Evolutionary conservation across 768 basidiomycete genomes (phyloP), one percentile per base, ranked within the genome.

Genomic region (Leucocoprinus leucothites): DNA sequence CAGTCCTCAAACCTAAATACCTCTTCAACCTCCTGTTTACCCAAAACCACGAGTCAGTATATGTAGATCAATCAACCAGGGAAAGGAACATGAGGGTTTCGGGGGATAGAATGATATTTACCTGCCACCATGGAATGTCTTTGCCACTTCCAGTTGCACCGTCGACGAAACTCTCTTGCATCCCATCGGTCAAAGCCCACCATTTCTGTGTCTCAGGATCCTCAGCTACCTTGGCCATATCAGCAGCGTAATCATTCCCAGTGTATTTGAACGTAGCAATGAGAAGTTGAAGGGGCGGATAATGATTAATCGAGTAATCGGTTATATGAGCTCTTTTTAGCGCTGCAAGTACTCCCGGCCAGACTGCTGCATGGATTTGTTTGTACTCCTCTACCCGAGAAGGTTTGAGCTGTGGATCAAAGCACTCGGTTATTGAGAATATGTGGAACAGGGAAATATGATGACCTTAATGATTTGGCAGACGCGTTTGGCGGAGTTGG

Each of bases 191-290:
- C 42, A 89, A 65, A 60, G 74, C 70, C 89, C 90, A 91, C 89
- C 89, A 91, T 56, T 78, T 66, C 65, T 77, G 78, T n/a, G 88
- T 91, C 63, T 85, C 82, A 14, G 80, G 74, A 64, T 89, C 86
- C 16, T 81, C 79, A 2, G 76, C 84, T 25, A 89, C 76, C 19
- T 64, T 73, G 34, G 70, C 74, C 87, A 91, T 90, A 61, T 91
- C 89, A 13, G 58, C 71, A 40, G 78, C 81, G 36, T 80, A 89
- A 60, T 91, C 80, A 2, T 70, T 56, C 0, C 89, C 90, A 0
- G 74, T 81, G 62, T 91, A 91, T 62, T 87, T 87, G 77, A 91
- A 87, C 43, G 77, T 83, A n/a, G 88, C 88, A 58, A 91, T 79
- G n/a, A 92, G 77, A 40, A 92, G 77, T 26, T 75, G 75, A 22